Evolutionary conservation across 2,329 filamentous ascomycete genomes (phyloP).

Genomic region (Nemania bipapillata): DNA sequence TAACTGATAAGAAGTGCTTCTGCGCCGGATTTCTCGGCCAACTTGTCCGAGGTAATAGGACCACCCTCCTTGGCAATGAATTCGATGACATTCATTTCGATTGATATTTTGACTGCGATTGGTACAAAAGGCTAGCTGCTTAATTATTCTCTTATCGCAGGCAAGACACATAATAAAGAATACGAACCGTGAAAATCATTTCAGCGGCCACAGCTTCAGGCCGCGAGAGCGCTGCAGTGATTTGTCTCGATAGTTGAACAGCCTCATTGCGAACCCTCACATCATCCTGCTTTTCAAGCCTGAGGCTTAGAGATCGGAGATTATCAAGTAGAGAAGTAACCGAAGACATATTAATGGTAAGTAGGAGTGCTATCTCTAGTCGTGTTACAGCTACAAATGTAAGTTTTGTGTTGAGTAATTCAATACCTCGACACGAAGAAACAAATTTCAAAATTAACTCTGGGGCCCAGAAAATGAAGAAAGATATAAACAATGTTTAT

Average conservation of each 20-base stretch:
- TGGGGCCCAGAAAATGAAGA: too few species aligned
- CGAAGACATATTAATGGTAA: conserved; percentile 7
- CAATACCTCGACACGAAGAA: neutral
- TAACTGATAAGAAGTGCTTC: conserved; percentile 43
- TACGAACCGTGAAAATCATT: conserved; percentile 36
- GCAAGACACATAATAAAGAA: neutral
- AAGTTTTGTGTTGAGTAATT: neutral
- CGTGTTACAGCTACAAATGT: neutral
- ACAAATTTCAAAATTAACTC: too few species aligned
- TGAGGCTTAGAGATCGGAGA: conserved; percentile 3
- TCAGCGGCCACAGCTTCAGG: conserved; percentile 38
- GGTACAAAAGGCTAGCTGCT: conserved; percentile 40
- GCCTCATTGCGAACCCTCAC: conserved; percentile 30
- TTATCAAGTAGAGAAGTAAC: conserved; percentile 12
- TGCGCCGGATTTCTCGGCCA: conserved; percentile 31
- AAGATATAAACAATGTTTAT: too few species aligned
- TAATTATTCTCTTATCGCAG: neutral
- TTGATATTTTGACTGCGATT: conserved; percentile 42
- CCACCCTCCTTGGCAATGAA: conserved; percentile 32
- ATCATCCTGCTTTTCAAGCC: conserved; percentile 16
- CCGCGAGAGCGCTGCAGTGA: conserved; percentile 32
- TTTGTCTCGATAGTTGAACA: conserved; percentile 26
- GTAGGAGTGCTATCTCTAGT: neutral
- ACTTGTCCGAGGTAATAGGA: conserved; percentile 40
- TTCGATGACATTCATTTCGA: conserved; percentile 44